Evolutionary conservation across 805 yeast genomes (phyloP).

Genomic region (Priceomyces melissophilus): DNA sequence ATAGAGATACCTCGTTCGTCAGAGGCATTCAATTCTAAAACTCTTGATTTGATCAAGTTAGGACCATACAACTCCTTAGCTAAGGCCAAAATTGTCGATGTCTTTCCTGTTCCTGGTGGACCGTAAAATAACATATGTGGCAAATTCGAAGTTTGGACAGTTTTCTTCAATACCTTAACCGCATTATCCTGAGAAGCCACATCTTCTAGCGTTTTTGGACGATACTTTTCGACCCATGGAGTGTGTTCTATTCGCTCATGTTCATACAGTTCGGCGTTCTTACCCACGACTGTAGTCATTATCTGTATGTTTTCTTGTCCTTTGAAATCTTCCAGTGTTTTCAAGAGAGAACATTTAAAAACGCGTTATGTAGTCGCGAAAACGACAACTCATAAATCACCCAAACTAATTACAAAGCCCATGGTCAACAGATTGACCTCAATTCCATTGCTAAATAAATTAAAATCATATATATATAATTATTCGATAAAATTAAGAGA

Average conservation of each 20-base stretch:
- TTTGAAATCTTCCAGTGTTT: neutral
- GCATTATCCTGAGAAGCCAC: constrained; percentile 92
- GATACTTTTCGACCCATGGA: constrained; percentile 94
- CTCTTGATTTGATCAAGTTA: constrained; percentile 60
- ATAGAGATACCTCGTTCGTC: constrained; percentile 90
- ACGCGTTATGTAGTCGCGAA: constrained; percentile 1
- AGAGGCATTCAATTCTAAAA: constrained; percentile 81
- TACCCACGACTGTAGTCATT: constrained; percentile 8
- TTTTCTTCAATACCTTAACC: constrained; percentile 73
- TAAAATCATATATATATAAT: too few relatives aligned
- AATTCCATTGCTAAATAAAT: too few relatives aligned
- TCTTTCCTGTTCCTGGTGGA: constrained; percentile 92
- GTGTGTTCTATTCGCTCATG: constrained; percentile 48
- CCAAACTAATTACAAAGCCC: too few relatives aligned
- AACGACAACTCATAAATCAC: neutral
- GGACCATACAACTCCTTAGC: constrained; percentile 80
- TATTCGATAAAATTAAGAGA: neutral
- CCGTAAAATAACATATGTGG: constrained; percentile 94
- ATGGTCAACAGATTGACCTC: too few relatives aligned
- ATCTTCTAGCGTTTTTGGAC: constrained; percentile 84
- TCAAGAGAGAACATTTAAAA: neutral
- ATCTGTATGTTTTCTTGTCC: neutral
- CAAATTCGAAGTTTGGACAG: constrained; percentile 73
- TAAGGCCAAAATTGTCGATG: constrained; percentile 81
- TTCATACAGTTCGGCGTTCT: constrained; percentile 22